A percentile compares a stretch with the other conserved stretches of the same genome.
These are phyloP conservation scores for Ascodesmis nigricans DNA, from an alignment of 495 filamentous ascomycete species.

Conservation along the genomic window DNA sequence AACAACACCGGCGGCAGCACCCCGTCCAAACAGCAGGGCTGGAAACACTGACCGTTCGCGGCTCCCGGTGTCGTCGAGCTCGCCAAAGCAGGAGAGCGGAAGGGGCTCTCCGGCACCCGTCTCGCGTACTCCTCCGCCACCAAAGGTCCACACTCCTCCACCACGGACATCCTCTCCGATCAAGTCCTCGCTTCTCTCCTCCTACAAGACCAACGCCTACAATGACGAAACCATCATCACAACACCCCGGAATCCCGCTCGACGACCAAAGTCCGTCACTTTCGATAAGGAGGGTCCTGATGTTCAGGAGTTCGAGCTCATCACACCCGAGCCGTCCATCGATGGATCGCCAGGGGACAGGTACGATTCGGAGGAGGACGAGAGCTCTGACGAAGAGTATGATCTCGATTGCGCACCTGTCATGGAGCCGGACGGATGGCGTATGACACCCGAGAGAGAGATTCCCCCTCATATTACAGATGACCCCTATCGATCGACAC, in stretches of 20 bases:
- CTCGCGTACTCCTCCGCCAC: not conserved
- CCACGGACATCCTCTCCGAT: conserved; percentile 49
- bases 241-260: conserved; percentile 41
- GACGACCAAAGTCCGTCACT: conserved; percentile 85
- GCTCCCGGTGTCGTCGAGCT: conserved; percentile 12
- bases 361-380: conserved; percentile 57
- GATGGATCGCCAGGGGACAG: conserved; percentile 73
- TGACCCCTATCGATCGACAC: conserved; percentile 36
- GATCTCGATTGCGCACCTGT: conserved; percentile 94
- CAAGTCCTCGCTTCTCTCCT: conserved; percentile 62
- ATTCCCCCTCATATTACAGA: conserved; percentile 35
- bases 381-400: conserved; percentile 55
- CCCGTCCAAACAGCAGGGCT: too few relatives aligned
- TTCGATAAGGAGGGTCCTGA: conserved; percentile 87
- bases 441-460: conserved; percentile 37
- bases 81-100: conserved; percentile 8
- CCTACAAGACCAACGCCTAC: conserved; percentile 41
- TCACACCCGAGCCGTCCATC: conserved; percentile 81
- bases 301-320: conserved; percentile 93
- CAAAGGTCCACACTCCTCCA: conserved; percentile 24
- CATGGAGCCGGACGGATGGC: conserved; percentile 90
- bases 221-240: conserved; percentile 43
- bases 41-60: conserved; percentile 15
- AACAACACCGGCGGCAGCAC: conserved; percentile 17
- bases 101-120: too few relatives aligned